Evolutionary conservation across 2,329 filamentous ascomycete species (phyloP), one percentile per base, ranked within the genome.

Genomic region (Botrytis fragariae): DNA sequence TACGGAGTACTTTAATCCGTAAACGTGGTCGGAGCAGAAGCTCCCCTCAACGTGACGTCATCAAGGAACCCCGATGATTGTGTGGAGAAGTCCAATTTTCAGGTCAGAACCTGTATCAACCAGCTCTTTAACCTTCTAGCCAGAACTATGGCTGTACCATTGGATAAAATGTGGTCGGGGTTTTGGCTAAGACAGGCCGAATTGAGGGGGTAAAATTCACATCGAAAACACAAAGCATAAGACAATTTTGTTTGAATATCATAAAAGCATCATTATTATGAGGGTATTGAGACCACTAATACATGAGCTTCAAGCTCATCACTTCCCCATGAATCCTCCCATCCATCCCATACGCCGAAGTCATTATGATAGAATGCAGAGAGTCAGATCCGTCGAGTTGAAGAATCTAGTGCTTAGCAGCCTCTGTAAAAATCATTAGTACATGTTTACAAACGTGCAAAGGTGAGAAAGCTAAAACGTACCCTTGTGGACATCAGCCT

Each of bases 401-500:
- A 59, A 7, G 59, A 64, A 74, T 80, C 68, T 81, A 81, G 79
- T 81, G 79, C 77, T 81, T 79, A n/a, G 79, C 75, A 75, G 79
- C 77, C 77, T 81, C 80, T 80, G 77, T 72, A 4, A 57, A 29
- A 48, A 18, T 4, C 32, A 35, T 78, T 72, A 77, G 74, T 48
- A 72, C n/a, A 29, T 64, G 37, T 4, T 32, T 20, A 45, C 6
- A 18, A 20, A 45, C 1, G 9, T 22, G 20, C 14, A 8, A n/a
- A 67, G 4, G 10, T 14, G 54, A 37, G 22, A 25, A 35, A 6
- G 14, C 39, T 7, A 59, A 16, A 59, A 74, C 76, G 42, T 79
- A 81, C 79, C 81, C 84, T 86, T 86, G 85, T 86, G 84, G 81
- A 83, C 84, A 80, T 84, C 82, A 77, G 83, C 84, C 77, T 83